Evolutionary conservation across 2,329 filamentous ascomycete species (phyloP).

Genomic region (Geosmithia morbida): DNA sequence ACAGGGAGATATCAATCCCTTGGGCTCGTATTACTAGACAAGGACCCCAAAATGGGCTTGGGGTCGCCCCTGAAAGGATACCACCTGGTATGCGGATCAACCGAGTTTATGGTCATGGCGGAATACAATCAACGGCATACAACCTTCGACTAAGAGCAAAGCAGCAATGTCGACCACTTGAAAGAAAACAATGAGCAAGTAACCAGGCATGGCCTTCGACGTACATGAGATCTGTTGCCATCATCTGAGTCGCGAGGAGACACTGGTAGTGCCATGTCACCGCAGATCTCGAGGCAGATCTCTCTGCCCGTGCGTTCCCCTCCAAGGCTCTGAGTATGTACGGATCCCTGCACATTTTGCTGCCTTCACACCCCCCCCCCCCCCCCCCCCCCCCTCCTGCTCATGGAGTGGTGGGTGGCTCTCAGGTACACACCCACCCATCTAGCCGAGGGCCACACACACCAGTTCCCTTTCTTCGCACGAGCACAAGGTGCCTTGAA

Average conservation of each 20-base stretch:
- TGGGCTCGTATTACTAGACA: not conserved
- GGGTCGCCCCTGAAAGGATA: not conserved
- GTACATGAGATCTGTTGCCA: not conserved
- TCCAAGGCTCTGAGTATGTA: not conserved
- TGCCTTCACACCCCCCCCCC: not conserved
- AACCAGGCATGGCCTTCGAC: not conserved
- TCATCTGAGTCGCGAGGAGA: not conserved
- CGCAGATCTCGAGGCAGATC: not conserved
- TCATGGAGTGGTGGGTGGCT: not conserved
- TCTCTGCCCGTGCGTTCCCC: not conserved
- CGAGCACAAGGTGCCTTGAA: not conserved
- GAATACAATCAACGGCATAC: no score
- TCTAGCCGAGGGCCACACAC: not conserved
- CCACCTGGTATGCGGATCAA: not conserved
- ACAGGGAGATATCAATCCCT: not conserved
- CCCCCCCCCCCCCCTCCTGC: no score
- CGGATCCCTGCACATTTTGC: not conserved
- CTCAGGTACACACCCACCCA: not conserved
- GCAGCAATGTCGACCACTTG: no score
- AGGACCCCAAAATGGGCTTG: not conserved
- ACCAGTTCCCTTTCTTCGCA: not conserved
- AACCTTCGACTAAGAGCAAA: no score
- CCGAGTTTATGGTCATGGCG: not conserved
- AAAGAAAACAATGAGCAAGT: not conserved
- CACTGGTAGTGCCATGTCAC: not conserved